phyloP scores from a whole-genome alignment of 768 basidiomycete species.

The Russula emetica region DNA sequence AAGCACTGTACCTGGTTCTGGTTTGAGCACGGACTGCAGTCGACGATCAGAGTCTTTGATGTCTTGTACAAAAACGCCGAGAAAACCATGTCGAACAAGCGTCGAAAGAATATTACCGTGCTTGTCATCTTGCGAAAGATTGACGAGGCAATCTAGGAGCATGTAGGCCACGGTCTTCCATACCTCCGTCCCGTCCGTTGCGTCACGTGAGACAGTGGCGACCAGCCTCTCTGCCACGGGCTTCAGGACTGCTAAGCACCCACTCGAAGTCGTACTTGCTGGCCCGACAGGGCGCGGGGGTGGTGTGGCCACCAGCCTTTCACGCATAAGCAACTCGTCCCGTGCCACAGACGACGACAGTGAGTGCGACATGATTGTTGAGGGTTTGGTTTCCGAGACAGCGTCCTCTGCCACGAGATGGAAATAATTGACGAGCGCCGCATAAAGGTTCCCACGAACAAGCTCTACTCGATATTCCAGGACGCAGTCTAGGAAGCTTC shows the following conservation, averaged over 20 bases:
- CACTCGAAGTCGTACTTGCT: slow-evolving; percentile 35
- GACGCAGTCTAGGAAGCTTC: slow-evolving; percentile 69
- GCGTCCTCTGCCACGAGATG: slow-evolving; percentile 50
- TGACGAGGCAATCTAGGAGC: slow-evolving; percentile 75
- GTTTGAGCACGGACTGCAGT: slow-evolving; percentile 72
- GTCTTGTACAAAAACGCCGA: slow-evolving; percentile 76
- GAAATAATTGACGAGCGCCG: slow-evolving; percentile 82
- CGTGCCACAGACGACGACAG: slow-evolving; percentile 3
- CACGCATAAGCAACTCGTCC: slow-evolving; percentile 28
- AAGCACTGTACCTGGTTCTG: slow-evolving; percentile 70
- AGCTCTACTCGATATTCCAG: slow-evolving; percentile 74
- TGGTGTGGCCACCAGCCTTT: slow-evolving; percentile 17
- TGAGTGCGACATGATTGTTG: slow-evolving; percentile 1
- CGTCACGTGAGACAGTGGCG: slow-evolving; percentile 75
- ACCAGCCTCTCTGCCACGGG: slow-evolving; percentile 68
- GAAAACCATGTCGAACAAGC: slow-evolving; percentile 68
- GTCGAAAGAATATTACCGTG: slow-evolving; percentile 56
- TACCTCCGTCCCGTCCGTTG: slow-evolving; percentile 90
- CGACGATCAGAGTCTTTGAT: slow-evolving; percentile 78
- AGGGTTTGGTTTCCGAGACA: background rate
- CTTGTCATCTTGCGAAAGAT: slow-evolving; percentile 66
- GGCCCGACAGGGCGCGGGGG: slow-evolving; percentile 33
- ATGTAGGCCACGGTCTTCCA: slow-evolving; percentile 97
- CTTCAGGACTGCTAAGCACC: slow-evolving; percentile 65
- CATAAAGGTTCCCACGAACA: slow-evolving; percentile 93